phyloP scores from a whole-genome alignment of 2,329 filamentous ascomycete genomes.

The Aspergillus brunneoviolaceus region DNA sequence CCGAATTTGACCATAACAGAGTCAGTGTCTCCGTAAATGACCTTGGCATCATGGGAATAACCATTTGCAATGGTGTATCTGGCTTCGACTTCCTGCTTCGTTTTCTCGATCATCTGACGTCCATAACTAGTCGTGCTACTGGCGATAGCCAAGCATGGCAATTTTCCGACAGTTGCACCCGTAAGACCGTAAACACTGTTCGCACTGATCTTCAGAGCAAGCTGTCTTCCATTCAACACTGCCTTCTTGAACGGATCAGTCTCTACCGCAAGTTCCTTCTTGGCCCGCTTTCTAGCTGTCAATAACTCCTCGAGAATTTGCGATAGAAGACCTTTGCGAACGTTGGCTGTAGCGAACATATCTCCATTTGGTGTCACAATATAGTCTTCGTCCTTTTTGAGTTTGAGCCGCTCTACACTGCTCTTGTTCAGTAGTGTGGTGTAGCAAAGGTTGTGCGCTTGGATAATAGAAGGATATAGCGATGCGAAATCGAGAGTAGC shows the following conservation, averaged over 20 bases:
- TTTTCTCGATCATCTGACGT: slow-evolving; percentile 98
- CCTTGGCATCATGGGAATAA: slow-evolving; percentile 89
- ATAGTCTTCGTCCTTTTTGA: slow-evolving; percentile 91
- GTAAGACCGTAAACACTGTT: slow-evolving; percentile 98
- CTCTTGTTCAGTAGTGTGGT: slow-evolving; percentile 84
- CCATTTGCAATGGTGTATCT: slow-evolving; percentile 91
- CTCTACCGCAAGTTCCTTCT: slow-evolving; percentile 82
- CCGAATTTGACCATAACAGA: slow-evolving; percentile 99
- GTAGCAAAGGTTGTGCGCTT: slow-evolving; percentile 97
- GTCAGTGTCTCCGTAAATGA: slow-evolving; percentile 98
- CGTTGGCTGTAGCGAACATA: slow-evolving; percentile 82
- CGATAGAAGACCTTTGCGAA: slow-evolving; percentile 85
- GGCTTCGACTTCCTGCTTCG: slow-evolving; percentile 89
- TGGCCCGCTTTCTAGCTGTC: slow-evolving; percentile 88
- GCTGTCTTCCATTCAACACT: slow-evolving; percentile 92
- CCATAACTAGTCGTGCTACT: slow-evolving; percentile 97
- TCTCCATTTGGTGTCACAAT: slow-evolving; percentile 95
- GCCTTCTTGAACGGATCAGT: slow-evolving; percentile 98
- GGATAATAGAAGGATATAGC: slow-evolving; percentile 97
- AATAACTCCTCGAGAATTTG: slow-evolving; percentile 96
- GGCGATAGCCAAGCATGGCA: slow-evolving; percentile 91
- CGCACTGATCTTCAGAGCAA: slow-evolving; percentile 93
- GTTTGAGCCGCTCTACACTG: slow-evolving; percentile 69
- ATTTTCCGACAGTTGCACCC: slow-evolving; percentile 90
- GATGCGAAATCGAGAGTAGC: slow-evolving; percentile 98